Evolutionary conservation across 2,329 filamentous ascomycete genomes (phyloP).

Genomic region (Endoconidiophora polonica): DNA sequence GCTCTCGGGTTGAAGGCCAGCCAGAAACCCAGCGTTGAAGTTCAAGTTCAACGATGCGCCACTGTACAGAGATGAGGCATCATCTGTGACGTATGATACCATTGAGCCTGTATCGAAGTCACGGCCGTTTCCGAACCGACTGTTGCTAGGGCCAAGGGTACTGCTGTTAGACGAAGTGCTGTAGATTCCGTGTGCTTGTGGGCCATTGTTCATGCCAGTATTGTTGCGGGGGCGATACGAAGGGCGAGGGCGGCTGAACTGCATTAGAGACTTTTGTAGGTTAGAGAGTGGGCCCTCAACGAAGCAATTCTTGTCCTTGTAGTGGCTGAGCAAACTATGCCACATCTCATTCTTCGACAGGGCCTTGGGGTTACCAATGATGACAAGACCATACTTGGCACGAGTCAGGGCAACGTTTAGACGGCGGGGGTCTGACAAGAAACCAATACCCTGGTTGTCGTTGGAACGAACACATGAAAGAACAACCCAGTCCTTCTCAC

Average conservation of each 20-base stretch:
- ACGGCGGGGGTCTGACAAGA: slow-evolving; percentile 91
- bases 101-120: slow-evolving; percentile 71
- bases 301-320: slow-evolving; percentile 90
- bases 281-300: slow-evolving; percentile 93
- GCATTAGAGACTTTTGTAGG: slow-evolving; percentile 83
- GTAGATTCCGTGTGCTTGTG: slow-evolving; percentile 15
- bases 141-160: slow-evolving; percentile 14
- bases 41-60: slow-evolving; percentile 65
- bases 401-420: slow-evolving; percentile 93
- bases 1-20: slow-evolving; percentile 68
- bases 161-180: slow-evolving; percentile 1
- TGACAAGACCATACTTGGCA: slow-evolving; percentile 91
- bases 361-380: slow-evolving; percentile 94
- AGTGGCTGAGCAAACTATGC: slow-evolving; percentile 89
- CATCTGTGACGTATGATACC: slow-evolving; percentile 88
- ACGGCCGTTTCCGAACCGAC: slow-evolving; percentile 25
- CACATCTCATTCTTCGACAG: slow-evolving; percentile 94
- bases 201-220: slow-evolving; percentile 12
- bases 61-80: slow-evolving; percentile 82
- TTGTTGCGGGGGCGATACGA: slow-evolving; percentile 51
- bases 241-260: slow-evolving; percentile 88
- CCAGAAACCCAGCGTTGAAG: slow-evolving; percentile 81
- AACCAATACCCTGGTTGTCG: slow-evolving; percentile 96
- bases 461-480: slow-evolving; percentile 96
- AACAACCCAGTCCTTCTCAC: slow-evolving; percentile 98